A percentile compares a stretch with the other conserved stretches of the same genome.
phyloP scores from a whole-genome alignment of 257 asterid genomes.

The Solanum sejunctum region DNA sequence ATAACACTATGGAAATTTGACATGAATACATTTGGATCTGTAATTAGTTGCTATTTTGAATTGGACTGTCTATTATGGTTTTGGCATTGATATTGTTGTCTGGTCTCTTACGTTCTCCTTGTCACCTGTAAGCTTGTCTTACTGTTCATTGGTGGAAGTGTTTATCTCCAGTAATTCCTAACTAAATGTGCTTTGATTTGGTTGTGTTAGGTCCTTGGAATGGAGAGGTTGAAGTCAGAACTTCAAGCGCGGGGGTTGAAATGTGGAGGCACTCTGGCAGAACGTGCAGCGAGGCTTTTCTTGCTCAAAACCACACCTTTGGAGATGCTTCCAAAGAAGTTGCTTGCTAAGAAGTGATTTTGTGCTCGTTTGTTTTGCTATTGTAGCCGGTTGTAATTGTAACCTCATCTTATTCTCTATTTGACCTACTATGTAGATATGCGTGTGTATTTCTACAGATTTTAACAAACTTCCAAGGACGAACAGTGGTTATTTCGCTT shows the following conservation, averaged over 20 bases:
- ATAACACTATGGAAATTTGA: not conserved
- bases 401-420: not conserved
- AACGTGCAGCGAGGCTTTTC: conserved; percentile 78
- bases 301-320: not conserved
- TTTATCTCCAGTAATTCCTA: not conserved
- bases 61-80: not conserved
- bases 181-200: not conserved
- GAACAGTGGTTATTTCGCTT: not conserved
- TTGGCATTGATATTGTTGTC: not conserved
- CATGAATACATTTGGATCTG: not conserved
- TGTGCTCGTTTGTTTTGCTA: not conserved
- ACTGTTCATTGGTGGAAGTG: not conserved
- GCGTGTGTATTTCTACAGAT: not conserved
- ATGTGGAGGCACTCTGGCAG: conserved; percentile 78
- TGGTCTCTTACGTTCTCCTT: not conserved
- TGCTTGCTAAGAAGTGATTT: conserved; percentile 15
- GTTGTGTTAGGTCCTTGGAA: conserved; percentile 43
- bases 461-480: not conserved
- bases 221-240: conserved; percentile 70
- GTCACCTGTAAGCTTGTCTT: not conserved
- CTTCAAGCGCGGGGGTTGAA: conserved; percentile 72
- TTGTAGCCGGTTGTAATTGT: not conserved
- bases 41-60: not conserved
- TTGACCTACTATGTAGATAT: not conserved
- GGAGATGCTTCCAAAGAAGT: too few species aligned